Evolutionary conservation across 176 grass and related monocot species (phyloP), one percentile per base, ranked within the genome.

Genomic region (Carex littledalei): DNA sequence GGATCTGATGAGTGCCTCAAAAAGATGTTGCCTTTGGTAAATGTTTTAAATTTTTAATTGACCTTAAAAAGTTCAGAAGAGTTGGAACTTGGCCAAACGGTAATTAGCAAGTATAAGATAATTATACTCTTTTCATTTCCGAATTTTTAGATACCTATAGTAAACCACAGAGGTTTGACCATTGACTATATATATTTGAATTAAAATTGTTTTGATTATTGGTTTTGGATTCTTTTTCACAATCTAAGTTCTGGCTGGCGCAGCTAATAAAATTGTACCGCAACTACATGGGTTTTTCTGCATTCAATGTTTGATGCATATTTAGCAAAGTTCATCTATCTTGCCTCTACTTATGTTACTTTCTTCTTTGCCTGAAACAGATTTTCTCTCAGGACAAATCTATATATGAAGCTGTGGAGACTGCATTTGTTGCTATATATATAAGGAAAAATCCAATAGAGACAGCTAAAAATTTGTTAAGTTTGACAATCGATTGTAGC

Each of bases 361-460:
- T 43, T 84, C 82, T 70, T 39, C n/a, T 43, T 39, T 43, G 14
- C 67, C 67, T 41, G 29, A 76, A 76, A 63, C 87, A 97, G 95
- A 89, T 98, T 64, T 98, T 98, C 86, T 98, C 95, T 77, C 95
- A 93, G 85, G 95, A 98, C 70, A 98, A 98, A 58, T 93, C 95
- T 43, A 98, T 98, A 85, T 93, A 93, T 86, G 93, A 98, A 89
- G 95, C 95, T 21, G 95, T 98, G 69, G 95, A 98, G 79, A 92
- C 85, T 90, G 93, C 95, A 84, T 95, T 98, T 70, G 86, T 93
- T 49, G 88, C 93, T 59, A 89, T 98, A 89, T 98, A 98, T 83
- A 85, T 92, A 77, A 86, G 60, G 82, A 98, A 89, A 85, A 92
- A 41, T 63, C 85, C 95, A 82, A 86, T 82, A 57, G 95, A 98